A percentile compares a stretch with the other conserved stretches of the same genome.
Conservation (phyloP, 2,329 filamentous ascomycete genomes). For the Chaetomiaceae sp. region DNA sequence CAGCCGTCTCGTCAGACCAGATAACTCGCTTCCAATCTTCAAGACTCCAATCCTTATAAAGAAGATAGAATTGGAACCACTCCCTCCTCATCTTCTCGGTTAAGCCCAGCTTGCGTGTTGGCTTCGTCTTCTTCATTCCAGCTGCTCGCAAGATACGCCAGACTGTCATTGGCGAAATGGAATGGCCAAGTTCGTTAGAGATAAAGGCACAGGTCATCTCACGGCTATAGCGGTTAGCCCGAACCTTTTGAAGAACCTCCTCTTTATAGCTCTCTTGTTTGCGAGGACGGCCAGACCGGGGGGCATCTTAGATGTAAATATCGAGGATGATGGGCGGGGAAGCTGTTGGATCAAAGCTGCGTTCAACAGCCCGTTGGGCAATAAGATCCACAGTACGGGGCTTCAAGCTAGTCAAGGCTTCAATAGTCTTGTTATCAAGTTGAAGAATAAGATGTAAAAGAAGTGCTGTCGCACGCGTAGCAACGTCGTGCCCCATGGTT, state of each 20-base stretch:
- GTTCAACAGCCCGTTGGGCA: no score
- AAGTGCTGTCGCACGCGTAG: no score
- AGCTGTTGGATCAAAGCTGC: no score
- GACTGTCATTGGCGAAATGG: not conserved
- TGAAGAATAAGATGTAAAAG: no score
- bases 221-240: not conserved
- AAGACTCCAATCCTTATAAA: not conserved
- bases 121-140: conserved; percentile 7
- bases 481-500: no score
- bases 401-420: no score
- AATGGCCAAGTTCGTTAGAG: not conserved
- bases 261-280: conserved; percentile 3
- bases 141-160: not conserved
- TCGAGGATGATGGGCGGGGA: not conserved
- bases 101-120: not conserved
- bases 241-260: not conserved
- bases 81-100: conserved; percentile 3
- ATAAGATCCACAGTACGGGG: no score
- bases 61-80: conserved; percentile 1
- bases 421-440: no score
- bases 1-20: no score
- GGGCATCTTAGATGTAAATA: not conserved
- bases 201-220: conserved; percentile 8
- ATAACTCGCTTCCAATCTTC: no score
- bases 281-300: not conserved